phyloP scores from a whole-genome alignment of 2,329 filamentous ascomycete genomes.

The Exserohilum turcica region DNA sequence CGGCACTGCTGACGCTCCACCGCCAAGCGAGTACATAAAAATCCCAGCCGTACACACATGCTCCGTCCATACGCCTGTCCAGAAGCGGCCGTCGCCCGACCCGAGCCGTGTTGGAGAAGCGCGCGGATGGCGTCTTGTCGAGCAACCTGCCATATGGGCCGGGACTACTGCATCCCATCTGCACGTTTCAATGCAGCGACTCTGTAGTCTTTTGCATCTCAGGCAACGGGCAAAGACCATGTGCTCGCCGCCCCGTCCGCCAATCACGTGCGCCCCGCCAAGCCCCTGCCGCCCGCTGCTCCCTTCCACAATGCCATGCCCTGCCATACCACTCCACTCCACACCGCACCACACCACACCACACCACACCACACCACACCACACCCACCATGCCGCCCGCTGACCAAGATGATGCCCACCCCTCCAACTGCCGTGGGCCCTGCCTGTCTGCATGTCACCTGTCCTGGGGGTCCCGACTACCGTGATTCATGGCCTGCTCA shows the following conservation, averaged over 20 bases:
- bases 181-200: constrained; percentile 1
- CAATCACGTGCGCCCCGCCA: too few relatives aligned
- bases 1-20: neutral
- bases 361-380: too few relatives aligned
- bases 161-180: neutral
- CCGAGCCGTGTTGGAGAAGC: constrained; percentile 17
- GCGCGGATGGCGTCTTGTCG: constrained; percentile 15
- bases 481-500: neutral
- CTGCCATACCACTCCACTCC: too few relatives aligned
- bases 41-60: too few relatives aligned
- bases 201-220: constrained; percentile 12
- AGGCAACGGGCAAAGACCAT: neutral
- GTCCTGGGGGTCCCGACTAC: neutral
- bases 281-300: neutral
- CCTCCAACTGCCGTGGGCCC: neutral
- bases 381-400: neutral
- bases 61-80: neutral
- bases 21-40: neutral
- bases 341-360: too few relatives aligned
- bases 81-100: constrained; percentile 11
- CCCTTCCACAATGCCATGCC: neutral
- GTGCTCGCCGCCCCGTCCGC: neutral
- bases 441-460: constrained; percentile 6
- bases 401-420: neutral
- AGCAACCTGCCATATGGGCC: constrained; percentile 5